Percentiles rank a stretch among this genome's conserved stretches.
phyloP scores from a whole-genome alignment of 345 rosid species.

The Pugionium dolabratum region DNA sequence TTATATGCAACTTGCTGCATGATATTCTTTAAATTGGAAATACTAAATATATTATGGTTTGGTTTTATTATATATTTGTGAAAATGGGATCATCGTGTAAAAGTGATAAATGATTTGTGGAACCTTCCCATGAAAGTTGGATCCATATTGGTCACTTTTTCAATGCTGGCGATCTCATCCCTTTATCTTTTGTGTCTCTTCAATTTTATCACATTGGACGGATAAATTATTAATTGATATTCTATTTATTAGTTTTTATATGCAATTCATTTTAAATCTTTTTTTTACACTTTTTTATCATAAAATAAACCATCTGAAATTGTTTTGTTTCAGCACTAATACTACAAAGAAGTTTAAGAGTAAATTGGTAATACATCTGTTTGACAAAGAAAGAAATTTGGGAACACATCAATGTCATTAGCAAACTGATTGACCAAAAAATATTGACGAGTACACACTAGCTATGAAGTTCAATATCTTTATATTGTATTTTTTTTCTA shows the following conservation, averaged over 20 bases:
- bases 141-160: conserved; percentile 6
- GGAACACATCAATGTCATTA: no score
- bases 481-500: no score
- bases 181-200: conserved; percentile 35
- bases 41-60: not conserved
- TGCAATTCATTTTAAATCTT: not conserved
- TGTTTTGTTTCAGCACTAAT: no score
- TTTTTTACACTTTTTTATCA: not conserved
- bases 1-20: conserved; percentile 33
- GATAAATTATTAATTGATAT: not conserved
- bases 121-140: conserved; percentile 35
- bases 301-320: no score
- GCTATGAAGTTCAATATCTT: no score
- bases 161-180: conserved; percentile 40
- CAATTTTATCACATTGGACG: conserved; percentile 11
- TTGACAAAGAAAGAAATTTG: no score
- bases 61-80: not conserved
- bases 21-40: conserved; percentile 21
- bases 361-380: no score
- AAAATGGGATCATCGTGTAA: not conserved
- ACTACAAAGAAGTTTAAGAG: no score
- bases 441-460: no score
- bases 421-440: no score
- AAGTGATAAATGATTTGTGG: conserved; percentile 24
- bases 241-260: not conserved